Evolutionary conservation across 2,329 filamentous ascomycete genomes (phyloP).

Genomic region (Aspergillus sp.): DNA sequence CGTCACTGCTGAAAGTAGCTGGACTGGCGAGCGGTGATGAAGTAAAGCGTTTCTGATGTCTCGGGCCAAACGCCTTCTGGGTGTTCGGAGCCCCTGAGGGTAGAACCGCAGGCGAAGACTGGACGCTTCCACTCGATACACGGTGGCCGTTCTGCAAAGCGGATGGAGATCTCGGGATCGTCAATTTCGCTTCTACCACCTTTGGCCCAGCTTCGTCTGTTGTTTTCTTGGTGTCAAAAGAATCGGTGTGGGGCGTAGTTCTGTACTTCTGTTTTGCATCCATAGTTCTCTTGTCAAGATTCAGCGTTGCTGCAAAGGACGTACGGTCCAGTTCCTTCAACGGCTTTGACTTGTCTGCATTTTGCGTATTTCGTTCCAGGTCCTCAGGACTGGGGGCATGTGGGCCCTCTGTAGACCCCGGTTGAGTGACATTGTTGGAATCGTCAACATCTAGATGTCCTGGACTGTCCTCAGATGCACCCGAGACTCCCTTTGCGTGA

Average conservation of each 20-base stretch:
- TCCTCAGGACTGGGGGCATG: too few relatives aligned
- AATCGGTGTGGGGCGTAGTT: neutral
- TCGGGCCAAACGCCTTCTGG: slow-evolving; percentile 4
- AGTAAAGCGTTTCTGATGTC: slow-evolving; percentile 23
- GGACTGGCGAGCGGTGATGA: slow-evolving; percentile 32
- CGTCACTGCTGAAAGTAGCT: slow-evolving; percentile 15
- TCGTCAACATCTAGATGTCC: too few relatives aligned
- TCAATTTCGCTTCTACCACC: too few relatives aligned
- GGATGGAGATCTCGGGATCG: too few relatives aligned
- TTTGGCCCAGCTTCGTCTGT: neutral
- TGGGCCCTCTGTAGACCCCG: too few relatives aligned
- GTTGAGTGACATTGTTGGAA: too few relatives aligned
- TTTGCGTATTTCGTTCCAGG: neutral
- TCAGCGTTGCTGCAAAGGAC: slow-evolving; percentile 24
- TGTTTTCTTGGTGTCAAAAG: slow-evolving; percentile 1
- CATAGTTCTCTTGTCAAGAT: slow-evolving; percentile 15
- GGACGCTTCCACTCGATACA: neutral
- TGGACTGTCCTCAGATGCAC: too few relatives aligned
- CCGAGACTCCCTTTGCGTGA: neutral
- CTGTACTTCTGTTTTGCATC: neutral
- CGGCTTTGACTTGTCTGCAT: neutral
- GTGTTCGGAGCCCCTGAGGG: neutral
- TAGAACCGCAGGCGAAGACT: neutral
- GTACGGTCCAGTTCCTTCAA: slow-evolving; percentile 22
- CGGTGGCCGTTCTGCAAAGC: too few relatives aligned